A percentile compares a stretch with the other conserved stretches of the same genome.
These are phyloP conservation scores for Nematodospora valgi DNA, from an alignment of 805 yeast genomes.

Conservation along the genomic window DNA sequence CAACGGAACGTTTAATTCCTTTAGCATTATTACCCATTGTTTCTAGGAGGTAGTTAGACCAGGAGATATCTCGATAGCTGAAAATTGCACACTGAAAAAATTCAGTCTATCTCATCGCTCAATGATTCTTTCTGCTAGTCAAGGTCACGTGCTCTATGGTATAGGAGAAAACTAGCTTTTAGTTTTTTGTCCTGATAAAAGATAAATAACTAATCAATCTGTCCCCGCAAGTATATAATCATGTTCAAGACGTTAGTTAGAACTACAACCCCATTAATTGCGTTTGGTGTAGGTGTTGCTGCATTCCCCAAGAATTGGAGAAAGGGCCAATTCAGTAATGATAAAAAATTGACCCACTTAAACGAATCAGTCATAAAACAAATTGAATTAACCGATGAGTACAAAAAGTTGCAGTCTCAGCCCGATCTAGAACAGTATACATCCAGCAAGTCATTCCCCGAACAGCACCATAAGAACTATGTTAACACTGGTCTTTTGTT, in stretches of 20 bases:
- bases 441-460: conserved; percentile 40
- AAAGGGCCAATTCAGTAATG: conserved; percentile 13
- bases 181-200: too few species aligned
- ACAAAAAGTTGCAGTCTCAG: conserved; percentile 15
- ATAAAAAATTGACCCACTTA: conserved; percentile 13
- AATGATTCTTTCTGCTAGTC: too few species aligned
- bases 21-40: conserved; percentile 21
- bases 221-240: not conserved
- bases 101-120: too few species aligned
- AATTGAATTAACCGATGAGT: conserved; percentile 18
- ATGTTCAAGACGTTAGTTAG: conserved; percentile 29
- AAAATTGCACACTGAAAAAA: too few species aligned
- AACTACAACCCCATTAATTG: conserved; percentile 24
- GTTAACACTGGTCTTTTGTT: conserved; percentile 70
- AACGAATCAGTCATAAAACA: conserved; percentile 19
- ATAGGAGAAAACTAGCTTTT: too few species aligned
- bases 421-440: conserved; percentile 10
- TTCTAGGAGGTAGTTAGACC: not conserved
- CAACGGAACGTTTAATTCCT: conserved; percentile 31
- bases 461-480: conserved; percentile 57
- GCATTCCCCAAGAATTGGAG: conserved; percentile 25
- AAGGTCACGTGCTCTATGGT: too few species aligned
- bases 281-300: conserved; percentile 28
- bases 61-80: too few species aligned
- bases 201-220: too few species aligned